Evolutionary conservation across 1,284 basidiomycete species (phyloP), one percentile per base, ranked within the genome.

Genomic region (Pseudozyma tsukubaensis): DNA sequence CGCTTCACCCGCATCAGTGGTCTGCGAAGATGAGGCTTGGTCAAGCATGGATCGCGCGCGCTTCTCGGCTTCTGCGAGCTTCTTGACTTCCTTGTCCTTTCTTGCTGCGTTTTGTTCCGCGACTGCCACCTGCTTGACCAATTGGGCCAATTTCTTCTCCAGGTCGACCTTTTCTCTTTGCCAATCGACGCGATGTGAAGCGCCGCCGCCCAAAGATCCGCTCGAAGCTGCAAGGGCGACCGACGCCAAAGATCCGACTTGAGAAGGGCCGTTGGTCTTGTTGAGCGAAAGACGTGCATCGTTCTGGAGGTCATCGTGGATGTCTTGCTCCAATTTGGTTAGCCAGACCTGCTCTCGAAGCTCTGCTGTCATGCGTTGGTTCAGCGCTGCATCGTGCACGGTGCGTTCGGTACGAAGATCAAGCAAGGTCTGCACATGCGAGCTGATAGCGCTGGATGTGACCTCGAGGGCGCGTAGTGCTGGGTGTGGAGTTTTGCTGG

Each of bases 221-320:
- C 57, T 57, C 18, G 60, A 57, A 18, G 57, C 60, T 19, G 51
- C 59, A 19, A 66, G 62, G 4, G 60, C 60, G 3, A 54, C 63
- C n/a, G 64, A 56, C 14, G 61, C 52, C 11, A 68, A 19, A 34
- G 61, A 68, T 13, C 63, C 67, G 7, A 56, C 50, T 13, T 70
- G 60, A n/a, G 45, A 19, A 9, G 63, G 59, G 13, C 62, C 69
- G 13, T 66, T 72, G 42, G 39, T 48, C 42, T 72, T 72, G 58
- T 73, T 73, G 37, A 73, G 57, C 21, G 70, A 73, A 21, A 73
- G 65, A 7, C 65, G 48, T 0, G 61, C 70, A 39, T 73, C 70
- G 61, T 58, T 60, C 18, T 52, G 49, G 32, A 73, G 29, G 10
- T 73, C 65, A 10, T 64, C 36, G 1, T 65, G 57, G 9, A 73